Evolutionary conservation across 1,139 yeast genomes (phyloP).

Genomic region (Geotrichum klebahnii): DNA sequence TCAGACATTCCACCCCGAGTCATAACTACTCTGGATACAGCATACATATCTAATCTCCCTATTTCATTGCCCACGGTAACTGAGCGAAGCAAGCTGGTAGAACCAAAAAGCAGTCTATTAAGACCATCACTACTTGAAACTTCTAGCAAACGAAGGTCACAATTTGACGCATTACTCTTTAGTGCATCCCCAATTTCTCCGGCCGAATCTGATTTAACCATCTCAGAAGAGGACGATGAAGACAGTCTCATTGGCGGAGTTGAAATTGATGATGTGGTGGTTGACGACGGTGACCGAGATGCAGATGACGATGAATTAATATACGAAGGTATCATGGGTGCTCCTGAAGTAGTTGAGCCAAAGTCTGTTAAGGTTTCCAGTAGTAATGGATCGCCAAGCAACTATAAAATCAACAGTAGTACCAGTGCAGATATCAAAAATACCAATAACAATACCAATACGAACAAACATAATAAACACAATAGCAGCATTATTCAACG

Average conservation of each 20-base stretch:
- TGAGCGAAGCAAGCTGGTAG: no score
- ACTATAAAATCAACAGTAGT: no score
- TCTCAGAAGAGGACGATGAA: conserved; percentile 14
- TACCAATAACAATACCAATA: no score
- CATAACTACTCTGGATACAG: not conserved
- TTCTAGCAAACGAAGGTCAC: not conserved
- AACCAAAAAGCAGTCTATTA: not conserved
- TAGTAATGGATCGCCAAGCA: no score
- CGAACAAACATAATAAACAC: no score
- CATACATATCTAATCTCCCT: not conserved
- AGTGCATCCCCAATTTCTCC: conserved; percentile 12
- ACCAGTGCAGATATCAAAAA: no score
- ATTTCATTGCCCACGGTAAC: no score
- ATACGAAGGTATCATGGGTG: not conserved
- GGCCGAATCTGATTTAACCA: conserved; percentile 10
- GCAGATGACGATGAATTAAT: not conserved
- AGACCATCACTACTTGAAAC: not conserved
- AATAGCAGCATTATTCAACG: no score
- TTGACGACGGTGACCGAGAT: no score
- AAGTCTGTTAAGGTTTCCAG: not conserved
- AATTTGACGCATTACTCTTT: not conserved
- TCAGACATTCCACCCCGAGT: not conserved
- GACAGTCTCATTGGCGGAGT: not conserved
- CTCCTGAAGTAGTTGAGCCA: not conserved
- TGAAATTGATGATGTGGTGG: conserved; percentile 7